Conservation (phyloP, 2,329 filamentous ascomycete genomes). For the Hymenotorrendiella dingleyae region DNA sequence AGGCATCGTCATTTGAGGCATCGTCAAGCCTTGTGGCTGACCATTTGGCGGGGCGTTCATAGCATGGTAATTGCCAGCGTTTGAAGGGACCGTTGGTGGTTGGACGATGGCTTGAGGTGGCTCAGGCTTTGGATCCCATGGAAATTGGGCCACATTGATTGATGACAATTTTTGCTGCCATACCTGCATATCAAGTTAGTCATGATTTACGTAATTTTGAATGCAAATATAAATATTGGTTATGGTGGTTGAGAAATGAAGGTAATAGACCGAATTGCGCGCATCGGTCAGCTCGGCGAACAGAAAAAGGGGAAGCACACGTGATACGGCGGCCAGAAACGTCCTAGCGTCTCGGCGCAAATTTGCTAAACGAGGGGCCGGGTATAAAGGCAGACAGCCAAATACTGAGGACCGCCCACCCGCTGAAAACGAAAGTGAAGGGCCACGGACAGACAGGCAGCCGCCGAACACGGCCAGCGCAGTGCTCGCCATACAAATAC, state of each 20-base stretch:
- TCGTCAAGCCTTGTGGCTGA: slow-evolving; percentile 15
- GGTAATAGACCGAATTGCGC: not conserved
- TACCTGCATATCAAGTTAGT: slow-evolving; percentile 50
- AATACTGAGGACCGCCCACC: slow-evolving; percentile 31
- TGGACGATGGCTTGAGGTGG: slow-evolving; percentile 39
- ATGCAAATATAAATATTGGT: too few species aligned
- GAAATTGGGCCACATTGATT: slow-evolving; percentile 80
- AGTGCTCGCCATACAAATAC: not conserved
- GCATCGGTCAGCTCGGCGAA: not conserved
- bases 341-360: slow-evolving; percentile 21
- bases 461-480: slow-evolving; percentile 3
- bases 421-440: slow-evolving; percentile 13
- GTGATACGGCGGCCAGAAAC: slow-evolving; percentile 16
- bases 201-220: not conserved
- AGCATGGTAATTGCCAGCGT: slow-evolving; percentile 27
- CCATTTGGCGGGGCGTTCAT: slow-evolving; percentile 20
- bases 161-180: slow-evolving; percentile 91
- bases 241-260: too few species aligned
- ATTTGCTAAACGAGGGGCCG: slow-evolving; percentile 22
- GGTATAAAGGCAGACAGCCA: slow-evolving; percentile 29
- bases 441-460: slow-evolving; percentile 17
- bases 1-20: too few species aligned
- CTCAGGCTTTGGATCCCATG: slow-evolving; percentile 87
- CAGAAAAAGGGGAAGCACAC: slow-evolving; percentile 9
- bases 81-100: slow-evolving; percentile 30